Base-by-base conservation (phyloP, 495 filamentous ascomycete species). In the Xylaria grammica region DNA sequence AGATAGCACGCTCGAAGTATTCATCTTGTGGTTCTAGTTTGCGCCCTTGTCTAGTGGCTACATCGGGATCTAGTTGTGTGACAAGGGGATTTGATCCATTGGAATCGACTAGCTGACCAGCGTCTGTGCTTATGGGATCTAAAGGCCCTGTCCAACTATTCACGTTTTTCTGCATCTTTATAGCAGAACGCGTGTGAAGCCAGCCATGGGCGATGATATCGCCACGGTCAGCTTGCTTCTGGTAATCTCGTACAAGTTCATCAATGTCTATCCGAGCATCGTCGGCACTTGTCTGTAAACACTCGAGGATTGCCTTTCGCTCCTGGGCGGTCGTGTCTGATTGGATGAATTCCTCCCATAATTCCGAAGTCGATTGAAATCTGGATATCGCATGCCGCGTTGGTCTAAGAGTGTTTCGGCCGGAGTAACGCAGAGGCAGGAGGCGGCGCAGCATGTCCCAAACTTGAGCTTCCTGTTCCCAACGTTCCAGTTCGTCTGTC, bases 51-150 rank as follows among this genome's bases (percentile, higher is more conserved):
- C 95, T 86, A 40, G 86, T 87, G 15, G 88, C 81, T 6, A 94
- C 91, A 83, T 99, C 95, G 5, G 96, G 96, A 65, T 99, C 95
- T 26, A 99, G 81, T 70, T 97, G 91, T n/a, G 92, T 96, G 48
- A 97, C 83, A 4, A 97, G 70, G 5, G 85, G 72, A 38, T 86
- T 84, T 42, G 87, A 86, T 34, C 82, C 79, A 29, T 87, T 85
- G 3, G 83, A 78, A 51, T 79, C 84, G 44, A 85, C 73, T 34
- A 84, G 81, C 59, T 82, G 80, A 40, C 84, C 79, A 27, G 88
- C 81, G 49, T 80, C 82, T 40, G 85, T 78, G 48, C 78, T 76
- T 61, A 83, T 80, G 7, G 85, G 88, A 56, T 90, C 89, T 54
- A 90, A 78, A 32, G 83, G 81, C 54, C 87, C 87, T 42, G 88